A percentile compares a stretch with the other conserved stretches of the same genome.
These are phyloP conservation scores for Halophytophthora polymorphica DNA, from an alignment of 352 stramenopile genomes.

Conservation along the genomic window DNA sequence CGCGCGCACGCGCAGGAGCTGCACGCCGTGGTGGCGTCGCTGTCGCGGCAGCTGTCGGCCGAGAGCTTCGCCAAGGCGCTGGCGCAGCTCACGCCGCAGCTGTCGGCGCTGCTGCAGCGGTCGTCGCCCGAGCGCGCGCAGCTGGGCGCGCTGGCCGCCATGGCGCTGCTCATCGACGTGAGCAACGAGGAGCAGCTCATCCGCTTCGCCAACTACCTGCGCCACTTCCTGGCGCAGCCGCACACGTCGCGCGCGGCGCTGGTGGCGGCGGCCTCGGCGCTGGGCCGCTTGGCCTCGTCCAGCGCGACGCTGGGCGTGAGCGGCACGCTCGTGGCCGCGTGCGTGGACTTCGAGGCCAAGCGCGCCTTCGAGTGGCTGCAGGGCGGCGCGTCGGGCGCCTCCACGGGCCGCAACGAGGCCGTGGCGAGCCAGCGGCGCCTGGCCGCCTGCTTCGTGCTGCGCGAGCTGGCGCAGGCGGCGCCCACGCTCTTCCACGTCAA, in stretches of 20 bases:
- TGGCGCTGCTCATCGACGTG: conserved; percentile 79
- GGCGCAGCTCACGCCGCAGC: conserved; percentile 68
- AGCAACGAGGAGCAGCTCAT: conserved; percentile 88
- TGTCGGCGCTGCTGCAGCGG: conserved; percentile 65
- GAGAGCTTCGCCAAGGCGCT: conserved; percentile 79
- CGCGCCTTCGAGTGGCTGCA: conserved; percentile 89
- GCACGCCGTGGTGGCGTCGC: conserved; percentile 53
- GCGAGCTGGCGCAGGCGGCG: conserved; percentile 82
- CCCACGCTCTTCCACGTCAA: conserved; percentile 91
- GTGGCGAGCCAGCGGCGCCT: conserved; percentile 74
- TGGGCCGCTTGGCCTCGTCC: conserved; percentile 81
- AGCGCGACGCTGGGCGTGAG: conserved; percentile 63
- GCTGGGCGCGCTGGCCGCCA: conserved; percentile 69
- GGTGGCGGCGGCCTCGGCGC: conserved; percentile 62
- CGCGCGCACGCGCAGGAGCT: conserved; percentile 53
- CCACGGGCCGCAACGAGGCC: conserved; percentile 47
- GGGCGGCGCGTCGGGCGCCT: conserved; percentile 16
- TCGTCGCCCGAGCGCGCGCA: conserved; percentile 59
- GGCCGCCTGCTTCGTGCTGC: conserved; percentile 82
- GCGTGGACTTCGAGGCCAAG: conserved; percentile 92
- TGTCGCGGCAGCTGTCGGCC: conserved; percentile 72
- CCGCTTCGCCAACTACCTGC: conserved; percentile 88
- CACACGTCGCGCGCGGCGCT: conserved; percentile 57
- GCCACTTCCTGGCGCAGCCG: conserved; percentile 80
- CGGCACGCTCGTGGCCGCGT: conserved; percentile 83